Percentiles rank a stretch among this genome's conserved stretches.
Conservation (phyloP, 176 grass and related monocot species). For the Aegilops longissima region DNA sequence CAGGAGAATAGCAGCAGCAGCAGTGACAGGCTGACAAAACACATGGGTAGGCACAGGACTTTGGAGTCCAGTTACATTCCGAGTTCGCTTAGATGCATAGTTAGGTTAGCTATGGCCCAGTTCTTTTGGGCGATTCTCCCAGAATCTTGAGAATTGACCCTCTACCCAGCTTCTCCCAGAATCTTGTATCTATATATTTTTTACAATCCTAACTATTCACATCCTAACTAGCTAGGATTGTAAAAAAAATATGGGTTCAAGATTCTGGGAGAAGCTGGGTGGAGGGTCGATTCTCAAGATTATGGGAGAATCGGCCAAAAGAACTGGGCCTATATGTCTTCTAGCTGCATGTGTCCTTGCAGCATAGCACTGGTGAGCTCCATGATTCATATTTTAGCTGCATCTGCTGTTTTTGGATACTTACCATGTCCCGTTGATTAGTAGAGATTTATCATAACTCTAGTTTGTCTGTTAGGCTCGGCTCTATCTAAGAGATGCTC, state of each 20-base stretch:
- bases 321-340: too few relatives aligned
- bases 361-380: not conserved
- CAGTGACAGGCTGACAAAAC: not conserved
- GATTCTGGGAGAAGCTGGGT: too few relatives aligned
- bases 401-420: not conserved
- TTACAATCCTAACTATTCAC: too few relatives aligned
- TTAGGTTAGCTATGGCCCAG: not conserved
- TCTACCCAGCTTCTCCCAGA: too few relatives aligned
- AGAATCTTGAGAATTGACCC: too few relatives aligned
- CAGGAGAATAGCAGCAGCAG: not conserved
- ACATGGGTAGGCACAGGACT: not conserved
- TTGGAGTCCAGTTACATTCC: not conserved
- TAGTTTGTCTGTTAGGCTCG: not conserved
- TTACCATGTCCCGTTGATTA: not conserved
- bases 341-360: not conserved
- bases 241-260: too few relatives aligned
- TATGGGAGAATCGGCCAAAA: too few relatives aligned
- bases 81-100: not conserved
- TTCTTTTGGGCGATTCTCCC: too few relatives aligned
- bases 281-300: too few relatives aligned
- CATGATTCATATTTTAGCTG: not conserved
- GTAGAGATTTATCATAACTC: not conserved
- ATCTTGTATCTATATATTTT: too few relatives aligned
- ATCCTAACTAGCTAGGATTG: too few relatives aligned
- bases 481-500: not conserved